A percentile compares a stretch with the other conserved stretches of the same genome.
Evolutionary conservation across 305 asterid species (phyloP).

Genomic region (Fraxinus albicans): DNA sequence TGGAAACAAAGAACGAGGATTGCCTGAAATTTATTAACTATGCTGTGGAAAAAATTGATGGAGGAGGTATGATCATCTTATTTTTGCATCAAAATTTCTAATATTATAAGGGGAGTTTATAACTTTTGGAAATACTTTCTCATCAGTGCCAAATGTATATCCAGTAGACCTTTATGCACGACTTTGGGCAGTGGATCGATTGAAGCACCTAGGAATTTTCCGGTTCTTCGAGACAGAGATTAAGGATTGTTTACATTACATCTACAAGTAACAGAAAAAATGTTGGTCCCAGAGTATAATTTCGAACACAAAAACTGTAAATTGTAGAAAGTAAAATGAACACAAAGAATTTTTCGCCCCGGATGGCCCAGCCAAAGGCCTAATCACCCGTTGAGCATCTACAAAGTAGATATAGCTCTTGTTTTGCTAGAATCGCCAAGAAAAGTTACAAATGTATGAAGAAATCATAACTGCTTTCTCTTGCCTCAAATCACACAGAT

Average conservation of each 20-base stretch:
- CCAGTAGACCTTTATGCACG: slow-evolving; percentile 45
- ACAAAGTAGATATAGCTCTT: too few relatives aligned
- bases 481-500: too few relatives aligned
- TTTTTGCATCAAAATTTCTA: neutral
- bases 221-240: slow-evolving; percentile 42
- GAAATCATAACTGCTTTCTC: too few relatives aligned
- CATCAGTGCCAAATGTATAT: slow-evolving; percentile 30
- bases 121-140: neutral
- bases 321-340: too few relatives aligned
- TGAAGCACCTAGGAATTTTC: slow-evolving; percentile 53
- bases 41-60: slow-evolving; percentile 28
- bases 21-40: slow-evolving; percentile 30
- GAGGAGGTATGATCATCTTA: slow-evolving; percentile 36
- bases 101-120: neutral
- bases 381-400: too few relatives aligned
- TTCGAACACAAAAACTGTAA: too few relatives aligned
- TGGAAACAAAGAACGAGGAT: slow-evolving; percentile 33
- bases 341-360: too few relatives aligned
- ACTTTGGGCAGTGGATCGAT: slow-evolving; percentile 45
- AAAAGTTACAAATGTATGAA: too few relatives aligned
- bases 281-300: too few relatives aligned
- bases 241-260: slow-evolving; percentile 34
- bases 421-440: too few relatives aligned
- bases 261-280: slow-evolving; percentile 28
- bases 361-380: too few relatives aligned